These are phyloP conservation scores for Aspergillus sp. DNA, from an alignment of 2,329 filamentous ascomycete species.

Conservation along the genomic window DNA sequence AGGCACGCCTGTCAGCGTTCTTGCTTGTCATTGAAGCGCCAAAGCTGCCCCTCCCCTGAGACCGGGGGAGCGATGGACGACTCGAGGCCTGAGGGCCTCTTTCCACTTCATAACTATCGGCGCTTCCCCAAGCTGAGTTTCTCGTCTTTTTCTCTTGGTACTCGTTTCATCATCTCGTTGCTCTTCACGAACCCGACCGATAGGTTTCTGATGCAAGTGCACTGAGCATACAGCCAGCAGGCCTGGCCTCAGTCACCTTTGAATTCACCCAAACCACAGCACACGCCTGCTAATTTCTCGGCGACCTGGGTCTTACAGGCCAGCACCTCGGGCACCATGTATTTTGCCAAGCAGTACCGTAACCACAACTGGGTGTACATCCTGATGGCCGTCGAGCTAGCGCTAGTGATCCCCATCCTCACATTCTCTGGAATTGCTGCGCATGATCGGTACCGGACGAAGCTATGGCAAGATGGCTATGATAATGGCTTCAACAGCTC, in stretches of 20 bases:
- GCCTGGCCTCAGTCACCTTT: slow-evolving; percentile 31
- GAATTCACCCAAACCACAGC: background rate
- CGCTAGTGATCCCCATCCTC: slow-evolving; percentile 57
- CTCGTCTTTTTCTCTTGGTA: slow-evolving; percentile 14
- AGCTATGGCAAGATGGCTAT: slow-evolving; percentile 62
- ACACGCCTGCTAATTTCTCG: background rate
- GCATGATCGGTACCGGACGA: slow-evolving; percentile 61
- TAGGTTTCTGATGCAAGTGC: slow-evolving; percentile 26
- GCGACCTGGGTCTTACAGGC: background rate
- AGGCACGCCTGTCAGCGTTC: slow-evolving; percentile 16
- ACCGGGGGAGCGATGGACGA: slow-evolving; percentile 21
- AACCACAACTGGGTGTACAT: slow-evolving; percentile 52
- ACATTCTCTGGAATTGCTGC: slow-evolving; percentile 63
- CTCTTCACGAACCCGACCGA: slow-evolving; percentile 1
- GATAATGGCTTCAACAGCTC: slow-evolving; percentile 64
- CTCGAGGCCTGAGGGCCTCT: slow-evolving; percentile 8
- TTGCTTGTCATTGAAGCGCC: slow-evolving; percentile 20
- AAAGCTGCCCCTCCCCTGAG: slow-evolving; percentile 31
- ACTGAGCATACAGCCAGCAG: slow-evolving; percentile 38
- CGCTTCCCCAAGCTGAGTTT: slow-evolving; percentile 24
- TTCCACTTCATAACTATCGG: slow-evolving; percentile 30
- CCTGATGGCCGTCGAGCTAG: slow-evolving; percentile 57
- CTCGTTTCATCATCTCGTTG: slow-evolving; percentile 13
- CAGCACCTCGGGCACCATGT: slow-evolving; percentile 30
- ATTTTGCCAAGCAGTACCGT: slow-evolving; percentile 57